Evolutionary conservation across 2,329 filamentous ascomycete genomes (phyloP).

Genomic region (Alternaria sp.): DNA sequence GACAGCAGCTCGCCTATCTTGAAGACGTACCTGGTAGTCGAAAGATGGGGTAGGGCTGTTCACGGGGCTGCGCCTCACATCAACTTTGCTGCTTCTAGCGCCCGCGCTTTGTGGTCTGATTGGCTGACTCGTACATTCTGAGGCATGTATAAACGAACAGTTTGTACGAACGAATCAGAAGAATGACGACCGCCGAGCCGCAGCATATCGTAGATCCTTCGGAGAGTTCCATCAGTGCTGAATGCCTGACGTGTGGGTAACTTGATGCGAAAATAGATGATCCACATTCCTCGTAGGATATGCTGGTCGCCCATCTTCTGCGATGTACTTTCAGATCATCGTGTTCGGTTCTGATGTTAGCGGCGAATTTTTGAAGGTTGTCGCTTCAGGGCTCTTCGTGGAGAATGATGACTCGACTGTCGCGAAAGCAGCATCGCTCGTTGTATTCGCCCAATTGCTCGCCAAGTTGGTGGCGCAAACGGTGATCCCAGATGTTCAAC

Average conservation of each 20-base stretch:
- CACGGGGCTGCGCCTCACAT: background rate
- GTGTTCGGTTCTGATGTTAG: background rate
- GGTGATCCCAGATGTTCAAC: background rate
- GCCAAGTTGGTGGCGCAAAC: background rate
- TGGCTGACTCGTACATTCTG: conserved; percentile 8
- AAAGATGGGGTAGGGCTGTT: background rate
- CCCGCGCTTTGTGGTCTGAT: background rate
- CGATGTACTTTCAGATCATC: background rate
- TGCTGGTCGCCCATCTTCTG: background rate
- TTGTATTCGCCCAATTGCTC: background rate
- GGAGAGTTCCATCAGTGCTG: background rate
- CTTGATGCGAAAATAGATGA: no score
- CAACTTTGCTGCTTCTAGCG: background rate
- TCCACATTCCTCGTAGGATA: background rate
- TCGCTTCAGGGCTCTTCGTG: background rate
- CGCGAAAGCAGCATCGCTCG: background rate
- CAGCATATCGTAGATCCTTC: background rate
- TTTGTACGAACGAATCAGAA: background rate
- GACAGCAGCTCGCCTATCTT: background rate
- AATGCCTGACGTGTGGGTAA: background rate
- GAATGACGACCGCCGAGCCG: background rate
- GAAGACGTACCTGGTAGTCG: background rate
- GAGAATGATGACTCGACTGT: background rate
- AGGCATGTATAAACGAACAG: background rate
- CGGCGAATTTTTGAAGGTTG: rapidly evolving